Conservation (phyloP, 2,329 filamentous ascomycete species). For the Emericellopsis atlantica region DNA sequence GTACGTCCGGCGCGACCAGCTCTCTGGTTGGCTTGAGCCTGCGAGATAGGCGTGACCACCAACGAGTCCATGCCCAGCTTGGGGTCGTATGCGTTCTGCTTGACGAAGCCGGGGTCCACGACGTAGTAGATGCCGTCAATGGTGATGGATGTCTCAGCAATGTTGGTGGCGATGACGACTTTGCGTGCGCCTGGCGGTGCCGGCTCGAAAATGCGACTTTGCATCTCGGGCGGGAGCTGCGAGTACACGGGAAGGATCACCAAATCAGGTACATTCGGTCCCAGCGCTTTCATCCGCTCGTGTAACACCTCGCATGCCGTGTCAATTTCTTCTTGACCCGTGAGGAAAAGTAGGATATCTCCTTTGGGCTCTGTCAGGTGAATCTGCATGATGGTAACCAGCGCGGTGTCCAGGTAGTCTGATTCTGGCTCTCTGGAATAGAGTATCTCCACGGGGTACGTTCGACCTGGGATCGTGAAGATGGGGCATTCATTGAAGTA, state of each 20-base stretch:
- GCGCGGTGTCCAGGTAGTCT: conserved; percentile 84
- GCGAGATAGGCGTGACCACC: conserved; percentile 89
- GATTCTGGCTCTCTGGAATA: conserved; percentile 92
- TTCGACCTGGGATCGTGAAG: conserved; percentile 89
- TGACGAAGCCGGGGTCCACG: conserved; percentile 92
- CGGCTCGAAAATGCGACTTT: conserved; percentile 88
- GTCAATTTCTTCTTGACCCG: conserved; percentile 96
- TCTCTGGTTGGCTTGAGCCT: conserved; percentile 91
- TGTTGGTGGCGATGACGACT: conserved; percentile 96
- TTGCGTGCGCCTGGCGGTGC: conserved; percentile 78
- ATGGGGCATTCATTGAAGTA: conserved; percentile 97
- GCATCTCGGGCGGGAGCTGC: conserved; percentile 83
- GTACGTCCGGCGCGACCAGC: conserved; percentile 88
- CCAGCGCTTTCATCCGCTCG: conserved; percentile 92
- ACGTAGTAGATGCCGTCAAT: conserved; percentile 98
- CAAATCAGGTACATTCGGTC: conserved; percentile 80
- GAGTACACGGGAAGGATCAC: conserved; percentile 95
- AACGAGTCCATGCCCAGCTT: conserved; percentile 97
- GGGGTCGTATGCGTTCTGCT: conserved; percentile 93
- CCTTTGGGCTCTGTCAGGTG: conserved; percentile 85
- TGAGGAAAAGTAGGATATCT: conserved; percentile 94
- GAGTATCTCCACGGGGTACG: conserved; percentile 90
- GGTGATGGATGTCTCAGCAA: conserved; percentile 94
- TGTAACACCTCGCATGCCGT: conserved; percentile 84
- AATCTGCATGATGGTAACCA: conserved; percentile 98